Percentiles rank a stretch among this genome's conserved stretches.
Evolutionary conservation across 352 stramenopile genomes (phyloP).

Genomic region (Pythium chondricola): DNA sequence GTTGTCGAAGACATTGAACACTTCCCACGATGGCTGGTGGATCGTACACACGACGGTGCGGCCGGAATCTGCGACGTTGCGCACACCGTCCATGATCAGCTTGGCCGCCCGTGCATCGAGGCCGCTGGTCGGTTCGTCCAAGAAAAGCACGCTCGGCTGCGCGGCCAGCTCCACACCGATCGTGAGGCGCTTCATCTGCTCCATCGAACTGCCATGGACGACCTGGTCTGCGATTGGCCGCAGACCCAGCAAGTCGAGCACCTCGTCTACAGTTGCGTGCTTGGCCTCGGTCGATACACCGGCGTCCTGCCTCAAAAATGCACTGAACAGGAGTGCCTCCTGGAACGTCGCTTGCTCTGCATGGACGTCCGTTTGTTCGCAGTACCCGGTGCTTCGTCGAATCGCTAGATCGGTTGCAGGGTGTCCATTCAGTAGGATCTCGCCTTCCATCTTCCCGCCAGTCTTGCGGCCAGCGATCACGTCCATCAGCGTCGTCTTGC

Average conservation of each 20-base stretch:
- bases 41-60: constrained; percentile 79
- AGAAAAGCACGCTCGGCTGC: constrained; percentile 64
- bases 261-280: constrained; percentile 25
- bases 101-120: constrained; percentile 37
- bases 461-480: constrained; percentile 49
- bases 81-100: constrained; percentile 49
- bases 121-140: constrained; percentile 43
- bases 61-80: constrained; percentile 34
- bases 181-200: constrained; percentile 29
- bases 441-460: constrained; percentile 52
- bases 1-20: constrained; percentile 70
- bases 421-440: constrained; percentile 52
- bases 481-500: constrained; percentile 7
- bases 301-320: constrained; percentile 32
- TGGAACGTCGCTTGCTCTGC: constrained; percentile 30
- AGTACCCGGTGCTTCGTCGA: constrained; percentile 11
- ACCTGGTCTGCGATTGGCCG: constrained; percentile 21
- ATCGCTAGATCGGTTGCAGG: constrained; percentile 3
- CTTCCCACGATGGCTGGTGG: constrained; percentile 68
- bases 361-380: constrained; percentile 1
- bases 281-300: constrained; percentile 13
- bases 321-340: constrained; percentile 61
- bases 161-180: constrained; percentile 85
- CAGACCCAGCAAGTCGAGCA: constrained; percentile 25
- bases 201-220: constrained; percentile 17